Conservation (phyloP, 2,329 filamentous ascomycete species). For the Claviceps sp. region DNA sequence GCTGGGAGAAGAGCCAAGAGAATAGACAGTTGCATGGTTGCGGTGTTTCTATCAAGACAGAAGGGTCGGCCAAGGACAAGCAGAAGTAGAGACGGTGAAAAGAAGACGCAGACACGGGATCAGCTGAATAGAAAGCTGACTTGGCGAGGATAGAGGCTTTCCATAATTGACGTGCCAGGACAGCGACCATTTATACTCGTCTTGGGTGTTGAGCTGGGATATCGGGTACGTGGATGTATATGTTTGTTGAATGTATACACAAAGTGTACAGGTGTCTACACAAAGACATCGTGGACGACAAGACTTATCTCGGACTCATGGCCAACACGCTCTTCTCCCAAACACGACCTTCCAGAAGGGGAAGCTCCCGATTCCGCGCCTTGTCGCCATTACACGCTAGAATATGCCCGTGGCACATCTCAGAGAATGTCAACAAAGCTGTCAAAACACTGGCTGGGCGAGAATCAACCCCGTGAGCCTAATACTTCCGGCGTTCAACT, state of each 20-base stretch:
- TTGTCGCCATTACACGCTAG: background rate
- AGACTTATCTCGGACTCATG: background rate
- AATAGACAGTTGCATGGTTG: constrained; percentile 13
- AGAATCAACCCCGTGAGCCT: background rate
- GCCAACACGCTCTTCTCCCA: background rate
- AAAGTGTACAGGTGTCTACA: no score
- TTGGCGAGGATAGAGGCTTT: background rate
- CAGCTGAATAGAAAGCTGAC: background rate
- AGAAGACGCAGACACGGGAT: background rate
- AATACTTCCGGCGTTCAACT: no score
- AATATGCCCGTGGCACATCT: background rate
- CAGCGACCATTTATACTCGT: constrained; percentile 6
- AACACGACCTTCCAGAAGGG: constrained; percentile 8
- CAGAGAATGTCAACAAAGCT: background rate
- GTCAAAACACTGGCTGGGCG: background rate
- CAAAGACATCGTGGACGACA: background rate
- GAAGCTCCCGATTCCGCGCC: constrained; percentile 5
- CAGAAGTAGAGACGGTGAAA: background rate
- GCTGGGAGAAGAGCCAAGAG: constrained; percentile 13
- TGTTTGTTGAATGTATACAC: no score
- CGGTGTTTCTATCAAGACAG: background rate
- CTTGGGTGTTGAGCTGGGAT: background rate
- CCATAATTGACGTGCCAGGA: background rate
- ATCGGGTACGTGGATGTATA: background rate
- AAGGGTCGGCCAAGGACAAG: background rate